Evolutionary conservation across 2,329 filamentous ascomycete genomes (phyloP).

Genomic region (Claviceps citrina): DNA sequence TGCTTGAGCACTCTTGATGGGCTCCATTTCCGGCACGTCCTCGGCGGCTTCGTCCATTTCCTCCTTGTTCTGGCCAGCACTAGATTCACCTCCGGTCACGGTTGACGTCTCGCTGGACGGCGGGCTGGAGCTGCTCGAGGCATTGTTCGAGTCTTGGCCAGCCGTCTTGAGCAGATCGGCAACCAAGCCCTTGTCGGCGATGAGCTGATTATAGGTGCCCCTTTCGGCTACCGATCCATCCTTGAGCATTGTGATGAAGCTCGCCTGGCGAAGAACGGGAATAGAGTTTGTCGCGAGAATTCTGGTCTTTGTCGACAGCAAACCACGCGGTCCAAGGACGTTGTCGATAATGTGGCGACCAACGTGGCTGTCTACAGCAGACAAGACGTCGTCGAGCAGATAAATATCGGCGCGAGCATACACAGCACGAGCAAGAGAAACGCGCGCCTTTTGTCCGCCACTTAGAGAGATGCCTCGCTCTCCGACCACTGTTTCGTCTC

Average conservation of each 20-base stretch:
- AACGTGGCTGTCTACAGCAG: slow-evolving; percentile 96
- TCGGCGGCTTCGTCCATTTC: slow-evolving; percentile 69
- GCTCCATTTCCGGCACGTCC: slow-evolving; percentile 55
- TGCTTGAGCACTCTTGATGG: slow-evolving; percentile 45
- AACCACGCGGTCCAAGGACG: slow-evolving; percentile 71
- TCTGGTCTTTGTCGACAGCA: slow-evolving; percentile 73
- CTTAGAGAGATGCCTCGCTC: slow-evolving; percentile 93
- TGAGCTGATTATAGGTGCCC: slow-evolving; percentile 78
- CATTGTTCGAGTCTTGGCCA: slow-evolving; percentile 38
- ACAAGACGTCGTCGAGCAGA: slow-evolving; percentile 82
- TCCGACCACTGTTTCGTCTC: slow-evolving; percentile 90
- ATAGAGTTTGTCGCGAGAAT: slow-evolving; percentile 94
- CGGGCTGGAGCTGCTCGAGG: slow-evolving; percentile 28
- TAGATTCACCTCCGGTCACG: slow-evolving; percentile 34
- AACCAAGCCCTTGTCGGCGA: slow-evolving; percentile 88
- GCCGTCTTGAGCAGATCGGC: slow-evolving; percentile 68
- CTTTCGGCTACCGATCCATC: slow-evolving; percentile 73
- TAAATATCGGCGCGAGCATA: slow-evolving; percentile 96
- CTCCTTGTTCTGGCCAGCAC: slow-evolving; percentile 38
- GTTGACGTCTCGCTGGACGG: slow-evolving; percentile 40
- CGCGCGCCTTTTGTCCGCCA: slow-evolving; percentile 86
- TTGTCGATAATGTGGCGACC: slow-evolving; percentile 89
- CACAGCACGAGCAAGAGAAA: slow-evolving; percentile 83
- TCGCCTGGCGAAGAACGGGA: slow-evolving; percentile 72
- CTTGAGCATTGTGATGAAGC: slow-evolving; percentile 73